Evolutionary conservation across 2,329 filamentous ascomycete species (phyloP).

Genomic region (Grosmannia penicillata): DNA sequence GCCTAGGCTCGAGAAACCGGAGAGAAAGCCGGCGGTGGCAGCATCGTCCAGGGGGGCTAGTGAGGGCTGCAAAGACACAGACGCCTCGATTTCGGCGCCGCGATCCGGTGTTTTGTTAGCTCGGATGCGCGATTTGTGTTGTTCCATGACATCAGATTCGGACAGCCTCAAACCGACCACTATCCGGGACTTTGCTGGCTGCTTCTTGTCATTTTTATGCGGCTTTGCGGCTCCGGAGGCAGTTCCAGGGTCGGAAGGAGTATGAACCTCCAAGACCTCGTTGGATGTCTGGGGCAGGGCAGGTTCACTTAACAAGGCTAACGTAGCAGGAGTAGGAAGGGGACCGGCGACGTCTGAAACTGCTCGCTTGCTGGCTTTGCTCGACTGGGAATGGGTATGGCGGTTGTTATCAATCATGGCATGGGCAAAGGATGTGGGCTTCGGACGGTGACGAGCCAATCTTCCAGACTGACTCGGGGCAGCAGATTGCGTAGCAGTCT

Average conservation of each 20-base stretch:
- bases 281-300: slow-evolving; percentile 42
- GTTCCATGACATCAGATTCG: too few species aligned
- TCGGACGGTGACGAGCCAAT: too few species aligned
- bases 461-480: too few species aligned
- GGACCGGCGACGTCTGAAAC: slow-evolving; percentile 14
- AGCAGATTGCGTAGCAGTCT: too few species aligned
- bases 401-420: slow-evolving; percentile 29
- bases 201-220: slow-evolving; percentile 8
- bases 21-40: slow-evolving; percentile 15
- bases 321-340: slow-evolving; percentile 19
- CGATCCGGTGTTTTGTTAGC: neutral
- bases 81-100: too few species aligned
- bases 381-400: slow-evolving; percentile 9
- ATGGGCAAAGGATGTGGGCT: slow-evolving; percentile 27
- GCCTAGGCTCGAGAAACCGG: slow-evolving; percentile 25
- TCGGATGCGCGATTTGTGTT: too few species aligned
- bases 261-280: slow-evolving; percentile 29
- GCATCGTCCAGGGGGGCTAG: slow-evolving; percentile 9
- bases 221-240: slow-evolving; percentile 9
- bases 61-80: neutral
- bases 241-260: neutral
- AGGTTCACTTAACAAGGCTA: slow-evolving; percentile 36
- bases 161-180: too few species aligned
- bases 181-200: too few species aligned
- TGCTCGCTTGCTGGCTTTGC: slow-evolving; percentile 4